Evolutionary conservation across 148 eudicot genomes (phyloP).

Genomic region (Nyssa sinensis): DNA sequence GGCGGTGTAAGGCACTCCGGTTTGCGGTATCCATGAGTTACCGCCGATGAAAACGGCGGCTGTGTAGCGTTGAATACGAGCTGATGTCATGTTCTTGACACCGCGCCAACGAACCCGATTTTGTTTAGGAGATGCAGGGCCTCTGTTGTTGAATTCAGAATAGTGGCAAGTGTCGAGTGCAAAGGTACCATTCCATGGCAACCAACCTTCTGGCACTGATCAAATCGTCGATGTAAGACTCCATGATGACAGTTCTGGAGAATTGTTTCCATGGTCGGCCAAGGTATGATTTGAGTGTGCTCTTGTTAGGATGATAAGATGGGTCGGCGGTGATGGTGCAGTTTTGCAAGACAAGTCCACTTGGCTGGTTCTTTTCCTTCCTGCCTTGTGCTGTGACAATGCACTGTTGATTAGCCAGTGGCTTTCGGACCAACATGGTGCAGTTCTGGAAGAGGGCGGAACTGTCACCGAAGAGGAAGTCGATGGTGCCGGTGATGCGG

Average conservation of each 20-base stretch:
- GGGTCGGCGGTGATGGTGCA: conserved; percentile 34
- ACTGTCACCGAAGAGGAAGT: conserved; percentile 70
- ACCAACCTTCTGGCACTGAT: conserved; percentile 57
- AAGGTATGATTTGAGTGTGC: conserved; percentile 31
- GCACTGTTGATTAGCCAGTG: conserved; percentile 35
- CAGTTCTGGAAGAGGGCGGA: conserved; percentile 63
- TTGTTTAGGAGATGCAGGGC: conserved; percentile 31
- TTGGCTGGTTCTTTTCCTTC: conserved; percentile 30
- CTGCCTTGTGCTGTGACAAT: conserved; percentile 70
- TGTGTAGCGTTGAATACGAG: conserved; percentile 30
- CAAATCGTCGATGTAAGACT: conserved; percentile 32
- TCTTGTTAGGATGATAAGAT: conserved; percentile 15
- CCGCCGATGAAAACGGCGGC: too few relatives aligned
- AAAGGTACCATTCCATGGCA: conserved; percentile 39
- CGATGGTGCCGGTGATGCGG: conserved; percentile 54
- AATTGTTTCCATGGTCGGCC: conserved; percentile 64
- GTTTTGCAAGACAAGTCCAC: conserved; percentile 48
- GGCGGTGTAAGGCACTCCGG: too few relatives aligned
- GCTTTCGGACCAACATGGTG: conserved; percentile 41
- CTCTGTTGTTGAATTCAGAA: conserved; percentile 45
- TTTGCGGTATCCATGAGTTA: too few relatives aligned
- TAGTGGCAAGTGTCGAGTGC: conserved; percentile 47
- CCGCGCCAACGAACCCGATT: conserved; percentile 44
- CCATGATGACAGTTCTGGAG: conserved; percentile 50
- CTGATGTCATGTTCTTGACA: conserved; percentile 2